Conservation (phyloP, 139 green algal genomes). For the Edaphochlamys debaryana region DNA sequence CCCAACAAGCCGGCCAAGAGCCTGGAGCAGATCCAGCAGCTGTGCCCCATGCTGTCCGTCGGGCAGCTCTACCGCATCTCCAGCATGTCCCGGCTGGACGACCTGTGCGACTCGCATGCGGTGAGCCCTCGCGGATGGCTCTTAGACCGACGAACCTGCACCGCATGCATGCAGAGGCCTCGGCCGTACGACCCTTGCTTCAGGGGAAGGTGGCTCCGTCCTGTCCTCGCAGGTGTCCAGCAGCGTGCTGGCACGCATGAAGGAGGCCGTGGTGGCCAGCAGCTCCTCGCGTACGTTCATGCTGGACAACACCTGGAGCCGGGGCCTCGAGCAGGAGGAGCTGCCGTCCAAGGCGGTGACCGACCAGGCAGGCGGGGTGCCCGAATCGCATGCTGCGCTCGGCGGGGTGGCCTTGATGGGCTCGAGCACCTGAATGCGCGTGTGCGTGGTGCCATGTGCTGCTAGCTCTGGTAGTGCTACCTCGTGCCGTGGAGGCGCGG, state of each 20-base stretch:
- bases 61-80: constrained; percentile 99
- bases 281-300: constrained; percentile 89
- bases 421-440: too few species aligned
- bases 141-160: too few species aligned
- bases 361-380: constrained; percentile 68
- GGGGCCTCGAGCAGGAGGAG: constrained; percentile 77
- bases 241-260: constrained; percentile 87
- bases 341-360: too few species aligned
- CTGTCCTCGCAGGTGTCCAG: constrained; percentile 45
- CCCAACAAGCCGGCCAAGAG: constrained; percentile 97
- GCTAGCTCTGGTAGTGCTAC: too few species aligned
- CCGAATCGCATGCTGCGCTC: too few species aligned
- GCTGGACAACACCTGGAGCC: constrained; percentile 95
- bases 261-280: constrained; percentile 87
- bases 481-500: too few species aligned
- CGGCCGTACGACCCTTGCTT: not conserved
- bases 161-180: not conserved
- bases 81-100: constrained; percentile 98
- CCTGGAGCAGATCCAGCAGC: constrained; percentile 97
- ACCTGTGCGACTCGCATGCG: constrained; percentile 95
- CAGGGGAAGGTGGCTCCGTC: too few species aligned
- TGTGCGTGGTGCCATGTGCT: too few species aligned
- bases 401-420: too few species aligned
- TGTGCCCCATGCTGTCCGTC: constrained; percentile 92
- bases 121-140: constrained; percentile 55